These are phyloP conservation scores for Volvox carteri DNA, from an alignment of 163 green algal species.

Conservation along the genomic window DNA sequence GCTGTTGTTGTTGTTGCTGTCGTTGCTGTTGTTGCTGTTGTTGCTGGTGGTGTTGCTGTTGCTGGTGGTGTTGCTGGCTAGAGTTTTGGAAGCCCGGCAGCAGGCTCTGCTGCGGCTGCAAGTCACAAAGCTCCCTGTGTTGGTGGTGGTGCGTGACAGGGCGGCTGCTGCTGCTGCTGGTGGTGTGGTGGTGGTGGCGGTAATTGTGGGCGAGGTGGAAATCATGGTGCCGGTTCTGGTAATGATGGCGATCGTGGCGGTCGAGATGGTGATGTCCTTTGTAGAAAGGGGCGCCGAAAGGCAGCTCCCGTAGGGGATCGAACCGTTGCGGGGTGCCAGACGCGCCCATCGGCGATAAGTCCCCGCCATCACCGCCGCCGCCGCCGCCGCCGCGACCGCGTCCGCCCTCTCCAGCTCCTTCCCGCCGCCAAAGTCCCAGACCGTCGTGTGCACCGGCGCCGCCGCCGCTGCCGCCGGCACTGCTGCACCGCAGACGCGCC, in stretches of 20 bases:
- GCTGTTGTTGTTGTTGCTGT: background rate
- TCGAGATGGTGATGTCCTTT: background rate
- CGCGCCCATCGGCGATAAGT: background rate
- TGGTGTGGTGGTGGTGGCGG: background rate
- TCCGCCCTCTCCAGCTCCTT: background rate
- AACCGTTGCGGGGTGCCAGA: background rate
- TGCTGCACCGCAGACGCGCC: background rate
- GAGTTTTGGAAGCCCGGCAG: too few relatives aligned
- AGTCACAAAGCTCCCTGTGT: too few relatives aligned
- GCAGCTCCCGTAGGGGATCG: background rate
- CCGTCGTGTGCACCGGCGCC: background rate
- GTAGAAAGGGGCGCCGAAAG: background rate
- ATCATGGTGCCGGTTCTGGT: background rate
- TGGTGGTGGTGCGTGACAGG: too few relatives aligned
- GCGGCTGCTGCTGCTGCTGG: too few relatives aligned
- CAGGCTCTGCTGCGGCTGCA: background rate
- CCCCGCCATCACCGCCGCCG: too few relatives aligned
- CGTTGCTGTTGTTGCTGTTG: conserved; percentile 3
- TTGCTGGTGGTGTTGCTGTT: background rate
- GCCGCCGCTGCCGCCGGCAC: too few relatives aligned
- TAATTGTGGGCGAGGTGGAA: background rate
- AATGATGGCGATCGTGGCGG: background rate
- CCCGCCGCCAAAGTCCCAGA: background rate
- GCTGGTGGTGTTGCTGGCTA: background rate
- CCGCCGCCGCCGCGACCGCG: too few relatives aligned